Conservation (phyloP, 2,329 filamentous ascomycete species). For the Stemphylium lycopersici region DNA sequence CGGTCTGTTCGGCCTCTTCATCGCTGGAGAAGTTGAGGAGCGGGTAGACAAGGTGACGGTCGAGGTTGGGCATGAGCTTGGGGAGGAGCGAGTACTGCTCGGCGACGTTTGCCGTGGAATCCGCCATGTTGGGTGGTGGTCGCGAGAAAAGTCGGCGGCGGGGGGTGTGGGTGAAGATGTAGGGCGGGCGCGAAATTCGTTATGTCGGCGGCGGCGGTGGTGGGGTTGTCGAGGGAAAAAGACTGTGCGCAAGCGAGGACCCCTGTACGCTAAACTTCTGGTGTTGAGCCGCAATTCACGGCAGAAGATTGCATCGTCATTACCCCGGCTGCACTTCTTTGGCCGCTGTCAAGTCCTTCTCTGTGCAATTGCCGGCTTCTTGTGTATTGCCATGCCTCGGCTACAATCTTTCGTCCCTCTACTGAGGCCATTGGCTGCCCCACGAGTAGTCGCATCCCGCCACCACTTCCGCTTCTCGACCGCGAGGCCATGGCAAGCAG, state of each 20-base stretch:
- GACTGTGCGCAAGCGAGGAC: constrained; percentile 46
- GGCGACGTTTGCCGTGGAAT: constrained; percentile 58
- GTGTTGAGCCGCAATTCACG: constrained; percentile 35
- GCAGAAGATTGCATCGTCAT: constrained; percentile 12
- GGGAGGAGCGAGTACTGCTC: constrained; percentile 82
- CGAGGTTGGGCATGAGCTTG: constrained; percentile 88
- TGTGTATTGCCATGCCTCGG: constrained; percentile 39
- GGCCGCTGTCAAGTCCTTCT: neutral
- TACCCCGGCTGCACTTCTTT: neutral
- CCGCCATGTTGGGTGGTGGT: constrained; percentile 48
- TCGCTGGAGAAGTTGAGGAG: constrained; percentile 89
- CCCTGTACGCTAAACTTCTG: constrained; percentile 46
- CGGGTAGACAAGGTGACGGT: constrained; percentile 95
- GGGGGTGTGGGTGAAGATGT: constrained; percentile 11
- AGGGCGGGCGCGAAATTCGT: constrained; percentile 23
- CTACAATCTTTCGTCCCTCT: constrained; percentile 47
- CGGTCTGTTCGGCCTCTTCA: constrained; percentile 76
- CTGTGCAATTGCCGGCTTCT: neutral
- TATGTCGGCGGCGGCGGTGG: constrained; percentile 19
- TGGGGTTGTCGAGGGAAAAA: constrained; percentile 30
- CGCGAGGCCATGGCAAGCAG: constrained; percentile 33
- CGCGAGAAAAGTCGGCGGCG: constrained; percentile 8
- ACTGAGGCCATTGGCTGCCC: constrained; percentile 49
- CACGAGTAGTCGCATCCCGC: constrained; percentile 44
- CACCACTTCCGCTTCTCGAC: constrained; percentile 52